Evolutionary conservation across 176 grass and related monocot species (phyloP).

Genomic region (Leersia perrieri): DNA sequence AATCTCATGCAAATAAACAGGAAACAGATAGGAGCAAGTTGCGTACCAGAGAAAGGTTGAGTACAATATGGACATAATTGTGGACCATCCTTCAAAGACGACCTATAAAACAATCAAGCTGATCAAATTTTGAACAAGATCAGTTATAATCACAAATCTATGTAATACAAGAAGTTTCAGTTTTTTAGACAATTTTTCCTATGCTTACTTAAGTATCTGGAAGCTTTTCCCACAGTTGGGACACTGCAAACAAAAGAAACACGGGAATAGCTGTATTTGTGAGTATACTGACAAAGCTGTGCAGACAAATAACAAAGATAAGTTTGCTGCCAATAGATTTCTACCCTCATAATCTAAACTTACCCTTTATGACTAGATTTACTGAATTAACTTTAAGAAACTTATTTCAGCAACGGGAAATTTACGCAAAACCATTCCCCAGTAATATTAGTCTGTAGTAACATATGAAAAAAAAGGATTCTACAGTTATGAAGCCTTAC

Average conservation of each 20-base stretch:
- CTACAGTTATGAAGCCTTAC: slow-evolving; percentile 43
- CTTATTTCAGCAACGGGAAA: background rate
- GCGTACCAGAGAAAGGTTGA: slow-evolving; percentile 90
- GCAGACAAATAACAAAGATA: background rate
- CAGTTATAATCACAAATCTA: background rate
- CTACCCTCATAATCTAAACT: background rate
- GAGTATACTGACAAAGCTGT: background rate
- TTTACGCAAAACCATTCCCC: background rate
- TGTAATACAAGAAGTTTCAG: background rate
- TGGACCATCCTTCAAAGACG: slow-evolving; percentile 73
- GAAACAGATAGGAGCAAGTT: background rate
- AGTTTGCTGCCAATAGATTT: background rate
- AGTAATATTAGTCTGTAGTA: background rate
- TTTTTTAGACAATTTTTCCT: background rate
- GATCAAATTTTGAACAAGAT: slow-evolving; percentile 9
- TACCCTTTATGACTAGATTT: background rate
- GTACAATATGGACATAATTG: slow-evolving; percentile 88
- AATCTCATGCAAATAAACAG: background rate
- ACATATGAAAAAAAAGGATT: background rate
- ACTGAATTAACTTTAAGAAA: background rate
- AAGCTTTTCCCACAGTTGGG: slow-evolving; percentile 91
- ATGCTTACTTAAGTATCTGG: slow-evolving; percentile 79
- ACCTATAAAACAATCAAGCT: slow-evolving; percentile 50
- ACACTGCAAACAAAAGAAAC: slow-evolving; percentile 57
- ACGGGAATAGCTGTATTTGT: background rate